Percentiles rank a stretch among this genome's conserved stretches.
Evolutionary conservation across 2,329 filamentous ascomycete species (phyloP).

Genomic region (Sporothrix globosa): DNA sequence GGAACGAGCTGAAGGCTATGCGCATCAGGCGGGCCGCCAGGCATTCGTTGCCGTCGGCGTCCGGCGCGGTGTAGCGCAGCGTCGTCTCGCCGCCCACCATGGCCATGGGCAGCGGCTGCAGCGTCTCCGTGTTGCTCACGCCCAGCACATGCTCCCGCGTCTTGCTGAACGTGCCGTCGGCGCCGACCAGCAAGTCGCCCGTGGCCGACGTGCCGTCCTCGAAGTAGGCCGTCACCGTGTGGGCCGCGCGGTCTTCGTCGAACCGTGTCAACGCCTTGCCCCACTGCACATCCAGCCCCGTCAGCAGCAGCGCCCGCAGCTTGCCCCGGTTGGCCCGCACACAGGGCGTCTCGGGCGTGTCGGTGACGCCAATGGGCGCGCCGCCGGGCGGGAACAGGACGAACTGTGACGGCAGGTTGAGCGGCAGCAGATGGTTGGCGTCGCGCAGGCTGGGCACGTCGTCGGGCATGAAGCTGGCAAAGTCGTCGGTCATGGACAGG

Average conservation of each 20-base stretch:
- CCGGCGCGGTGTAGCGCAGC: slow-evolving; percentile 37
- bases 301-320: slow-evolving; percentile 40
- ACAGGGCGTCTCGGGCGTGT: slow-evolving; percentile 40
- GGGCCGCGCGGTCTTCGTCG: slow-evolving; percentile 41
- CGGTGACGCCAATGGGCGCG: slow-evolving; percentile 36
- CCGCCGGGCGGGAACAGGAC: slow-evolving; percentile 34
- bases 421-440: slow-evolving; percentile 39
- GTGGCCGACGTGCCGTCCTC: slow-evolving; percentile 48
- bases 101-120: slow-evolving; percentile 39
- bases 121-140: slow-evolving; percentile 38
- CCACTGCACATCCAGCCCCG: slow-evolving; percentile 45
- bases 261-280: slow-evolving; percentile 45
- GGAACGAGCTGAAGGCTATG: slow-evolving; percentile 42
- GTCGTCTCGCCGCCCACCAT: slow-evolving; percentile 40
- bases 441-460: slow-evolving; percentile 37
- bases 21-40: slow-evolving; percentile 41
- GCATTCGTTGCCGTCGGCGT: neutral
- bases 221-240: slow-evolving; percentile 48
- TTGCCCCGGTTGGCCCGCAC: slow-evolving; percentile 42
- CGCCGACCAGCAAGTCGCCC: slow-evolving; percentile 53
- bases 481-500: slow-evolving; percentile 40
- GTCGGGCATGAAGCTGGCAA: slow-evolving; percentile 36
- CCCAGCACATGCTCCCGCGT: slow-evolving; percentile 43
- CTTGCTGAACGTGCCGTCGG: slow-evolving; percentile 50
- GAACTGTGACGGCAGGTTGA: slow-evolving; percentile 39